phyloP scores from a whole-genome alignment of 1,284 basidiomycete genomes.

The Pseudozyma pruni region DNA sequence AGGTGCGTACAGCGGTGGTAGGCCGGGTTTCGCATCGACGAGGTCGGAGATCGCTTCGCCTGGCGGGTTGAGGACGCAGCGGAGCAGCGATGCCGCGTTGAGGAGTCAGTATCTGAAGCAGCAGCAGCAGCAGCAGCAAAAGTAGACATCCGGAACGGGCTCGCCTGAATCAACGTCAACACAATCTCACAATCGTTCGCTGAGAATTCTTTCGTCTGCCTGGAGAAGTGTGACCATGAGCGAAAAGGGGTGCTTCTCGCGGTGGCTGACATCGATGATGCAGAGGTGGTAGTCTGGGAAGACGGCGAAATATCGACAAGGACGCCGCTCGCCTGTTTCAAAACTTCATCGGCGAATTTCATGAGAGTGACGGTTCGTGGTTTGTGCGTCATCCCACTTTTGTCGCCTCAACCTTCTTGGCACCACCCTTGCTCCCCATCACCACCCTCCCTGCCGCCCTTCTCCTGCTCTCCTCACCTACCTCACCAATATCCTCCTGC shows the following conservation, averaged over 20 bases:
- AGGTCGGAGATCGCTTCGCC: constrained; percentile 29
- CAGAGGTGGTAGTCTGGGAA: too few species aligned
- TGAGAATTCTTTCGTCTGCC: too few species aligned
- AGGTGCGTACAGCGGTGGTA: not conserved
- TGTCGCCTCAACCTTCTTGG: not conserved
- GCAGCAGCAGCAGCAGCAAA: not conserved
- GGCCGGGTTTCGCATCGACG: constrained; percentile 8
- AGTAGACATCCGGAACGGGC: too few species aligned
- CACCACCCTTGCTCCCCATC: not conserved
- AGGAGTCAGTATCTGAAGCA: constrained; percentile 11
- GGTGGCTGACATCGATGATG: too few species aligned
- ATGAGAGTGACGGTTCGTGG: not conserved
- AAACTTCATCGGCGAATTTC: constrained; percentile 7
- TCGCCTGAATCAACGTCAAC: too few species aligned
- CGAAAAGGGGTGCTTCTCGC: too few species aligned
- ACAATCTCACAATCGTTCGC: too few species aligned
- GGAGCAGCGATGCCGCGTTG: constrained; percentile 16
- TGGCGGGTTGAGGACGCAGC: constrained; percentile 10
- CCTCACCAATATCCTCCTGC: too few species aligned
- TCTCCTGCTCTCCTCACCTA: too few species aligned
- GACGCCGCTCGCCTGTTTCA: too few species aligned
- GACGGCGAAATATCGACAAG: too few species aligned
- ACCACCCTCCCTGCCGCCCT: not conserved
- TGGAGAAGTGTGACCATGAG: too few species aligned
- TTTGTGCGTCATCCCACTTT: constrained; percentile 2